Base-by-base conservation (phyloP, 805 yeast species). In the Myxozyma neglecta region DNA sequence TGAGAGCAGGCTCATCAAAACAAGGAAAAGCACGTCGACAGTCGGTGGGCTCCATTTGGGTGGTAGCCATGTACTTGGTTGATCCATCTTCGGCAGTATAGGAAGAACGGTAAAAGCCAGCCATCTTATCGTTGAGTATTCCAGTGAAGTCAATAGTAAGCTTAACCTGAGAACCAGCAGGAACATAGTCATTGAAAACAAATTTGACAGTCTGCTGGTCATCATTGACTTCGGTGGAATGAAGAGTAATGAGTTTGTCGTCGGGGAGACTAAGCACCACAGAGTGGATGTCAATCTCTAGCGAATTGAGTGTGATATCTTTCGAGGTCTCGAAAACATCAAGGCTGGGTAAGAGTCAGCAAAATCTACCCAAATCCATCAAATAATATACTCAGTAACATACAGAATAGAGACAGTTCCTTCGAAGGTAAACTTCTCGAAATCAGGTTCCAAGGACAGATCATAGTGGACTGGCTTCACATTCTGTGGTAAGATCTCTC, bases 1-100 rank as follows among this genome's bases (percentile, higher is more conserved):
- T 87, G 57, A 84, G 78, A 51, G 84, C 80, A 8, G 91, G 90
- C 74, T 87, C 89, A 73, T 87, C 91, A 68, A 84, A 84, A 70
- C 85, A 85, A 18, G 91, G 91, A 81, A 87, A 87, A 6, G 91
- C 90, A 60, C 87, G 80, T 69, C 91, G 84, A 71, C 89, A 86
- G 75, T 86, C 91, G 39, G 90, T 85, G 40, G 91, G 85, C 76
- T 87, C 90, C 84, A 87, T 83, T 74, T 85, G 88, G 47, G 89
- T 83, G 64, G 87, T 81, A 45, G 87, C 88, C 66, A 85, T 77
- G 69, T 82, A 83, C 65, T 82, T 79, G 58, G 82, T 79, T 60
- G 78, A 72, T 43, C 88, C 88, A 69, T 79, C 73, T 64, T 78
- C 81, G 69, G 82, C 84, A 56, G 70, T 74, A 75, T 85, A 85